Conservation (phyloP, 2,329 filamentous ascomycete genomes). For the Proliferodiscus dingleyae region DNA sequence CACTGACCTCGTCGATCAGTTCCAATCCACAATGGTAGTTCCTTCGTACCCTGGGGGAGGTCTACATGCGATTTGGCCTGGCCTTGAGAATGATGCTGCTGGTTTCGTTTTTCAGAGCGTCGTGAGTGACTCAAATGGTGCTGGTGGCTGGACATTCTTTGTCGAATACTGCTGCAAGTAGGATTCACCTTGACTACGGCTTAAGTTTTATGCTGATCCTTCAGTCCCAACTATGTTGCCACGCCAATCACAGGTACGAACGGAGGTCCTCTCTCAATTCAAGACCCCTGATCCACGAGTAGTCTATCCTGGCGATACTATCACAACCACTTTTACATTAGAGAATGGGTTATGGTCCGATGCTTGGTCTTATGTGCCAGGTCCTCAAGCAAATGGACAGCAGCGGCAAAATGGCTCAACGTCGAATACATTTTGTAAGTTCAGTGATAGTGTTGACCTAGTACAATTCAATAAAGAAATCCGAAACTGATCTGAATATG, state of each 20-base stretch:
- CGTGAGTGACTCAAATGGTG: conserved; percentile 16
- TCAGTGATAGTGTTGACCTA: too few relatives aligned
- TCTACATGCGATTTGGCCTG: conserved; percentile 15
- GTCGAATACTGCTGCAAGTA: conserved; percentile 24
- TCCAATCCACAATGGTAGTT: conserved; percentile 16
- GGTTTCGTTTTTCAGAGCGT: conserved; percentile 19
- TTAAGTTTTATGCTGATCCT: too few relatives aligned
- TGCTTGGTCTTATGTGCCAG: conserved; percentile 16
- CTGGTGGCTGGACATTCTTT: conserved; percentile 20
- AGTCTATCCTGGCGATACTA: conserved; percentile 21
- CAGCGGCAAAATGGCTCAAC: conserved; percentile 15
- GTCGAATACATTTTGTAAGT: conserved; percentile 15
- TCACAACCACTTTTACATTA: conserved; percentile 17
- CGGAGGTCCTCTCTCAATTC: background rate
- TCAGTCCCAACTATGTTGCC: conserved; percentile 17
- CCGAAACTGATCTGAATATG: background rate
- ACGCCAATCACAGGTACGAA: conserved; percentile 12
- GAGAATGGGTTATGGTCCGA: conserved; percentile 18
- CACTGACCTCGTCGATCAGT: conserved; percentile 10
- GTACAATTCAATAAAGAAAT: background rate
- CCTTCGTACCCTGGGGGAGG: conserved; percentile 16
- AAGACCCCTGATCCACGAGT: background rate
- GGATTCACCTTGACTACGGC: background rate
- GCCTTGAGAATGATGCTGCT: conserved; percentile 14
- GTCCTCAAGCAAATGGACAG: conserved; percentile 13